phyloP scores from a whole-genome alignment of 2,329 filamentous ascomycete genomes.

The Fusarium sp. region DNA sequence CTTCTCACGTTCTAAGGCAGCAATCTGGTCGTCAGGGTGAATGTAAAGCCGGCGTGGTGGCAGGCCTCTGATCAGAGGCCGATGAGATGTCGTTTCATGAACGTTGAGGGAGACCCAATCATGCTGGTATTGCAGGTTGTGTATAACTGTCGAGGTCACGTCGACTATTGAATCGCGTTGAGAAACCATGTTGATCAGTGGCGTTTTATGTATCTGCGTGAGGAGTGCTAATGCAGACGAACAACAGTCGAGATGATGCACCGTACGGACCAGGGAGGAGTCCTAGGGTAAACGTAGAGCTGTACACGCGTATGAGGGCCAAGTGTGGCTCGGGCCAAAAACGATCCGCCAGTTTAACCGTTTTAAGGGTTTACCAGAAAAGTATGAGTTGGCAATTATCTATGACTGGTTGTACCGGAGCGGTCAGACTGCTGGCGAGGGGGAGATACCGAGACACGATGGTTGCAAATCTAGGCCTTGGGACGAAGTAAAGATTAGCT shows the following conservation, averaged over 20 bases:
- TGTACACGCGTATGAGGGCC: constrained; percentile 11
- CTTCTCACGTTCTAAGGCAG: constrained; percentile 72
- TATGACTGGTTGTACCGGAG: neutral
- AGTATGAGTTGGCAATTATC: neutral
- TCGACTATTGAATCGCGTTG: constrained; percentile 33
- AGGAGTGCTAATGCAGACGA: constrained; percentile 16
- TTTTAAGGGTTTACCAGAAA: neutral
- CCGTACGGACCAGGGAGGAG: constrained; percentile 5
- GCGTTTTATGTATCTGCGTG: constrained; percentile 7
- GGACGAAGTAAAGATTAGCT: constrained; percentile 18
- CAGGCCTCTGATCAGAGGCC: constrained; percentile 77
- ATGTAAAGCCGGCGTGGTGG: constrained; percentile 80
- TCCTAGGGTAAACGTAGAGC: constrained; percentile 3
- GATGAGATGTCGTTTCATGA: constrained; percentile 60
- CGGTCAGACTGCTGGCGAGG: neutral
- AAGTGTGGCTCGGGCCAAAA: constrained; percentile 1
- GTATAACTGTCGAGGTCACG: constrained; percentile 64
- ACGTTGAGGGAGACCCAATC: constrained; percentile 74
- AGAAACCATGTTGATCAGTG: constrained; percentile 31
- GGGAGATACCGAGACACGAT: constrained; percentile 7
- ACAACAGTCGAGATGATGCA: neutral
- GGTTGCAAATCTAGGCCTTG: constrained; percentile 18
- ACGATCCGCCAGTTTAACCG: neutral
- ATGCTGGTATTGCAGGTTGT: constrained; percentile 81
- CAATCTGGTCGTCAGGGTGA: constrained; percentile 85